Conservation (phyloP, 768 basidiomycete genomes). For the Lactarius akahatsu region DNA sequence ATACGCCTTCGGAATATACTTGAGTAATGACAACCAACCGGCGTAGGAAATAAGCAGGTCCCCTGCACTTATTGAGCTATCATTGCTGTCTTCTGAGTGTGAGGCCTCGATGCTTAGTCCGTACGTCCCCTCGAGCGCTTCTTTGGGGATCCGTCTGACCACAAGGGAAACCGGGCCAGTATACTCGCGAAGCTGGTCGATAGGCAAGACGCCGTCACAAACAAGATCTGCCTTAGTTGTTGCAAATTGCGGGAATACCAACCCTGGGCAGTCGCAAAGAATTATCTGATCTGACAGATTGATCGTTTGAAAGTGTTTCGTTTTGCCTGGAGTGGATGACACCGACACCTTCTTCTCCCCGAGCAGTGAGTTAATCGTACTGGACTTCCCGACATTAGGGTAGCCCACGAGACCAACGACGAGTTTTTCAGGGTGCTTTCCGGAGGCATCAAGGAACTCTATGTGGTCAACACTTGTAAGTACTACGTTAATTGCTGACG, state of each 20-base stretch:
- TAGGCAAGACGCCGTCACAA: conserved; percentile 95
- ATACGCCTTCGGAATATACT: conserved; percentile 7
- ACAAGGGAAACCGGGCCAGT: conserved; percentile 82
- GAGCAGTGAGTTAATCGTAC: conserved; percentile 93
- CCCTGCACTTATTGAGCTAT: conserved; percentile 69
- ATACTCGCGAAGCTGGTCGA: conserved; percentile 95
- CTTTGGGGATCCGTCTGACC: conserved; percentile 72
- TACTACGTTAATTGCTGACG: not conserved
- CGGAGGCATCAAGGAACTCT: conserved; percentile 62
- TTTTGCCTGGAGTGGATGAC: conserved; percentile 96
- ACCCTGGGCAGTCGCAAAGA: conserved; percentile 95
- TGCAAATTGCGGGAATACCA: conserved; percentile 98
- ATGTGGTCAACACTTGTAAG: conserved; percentile 14
- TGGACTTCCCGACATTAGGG: conserved; percentile 98
- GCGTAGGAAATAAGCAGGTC: conserved; percentile 87
- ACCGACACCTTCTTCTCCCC: conserved; percentile 98
- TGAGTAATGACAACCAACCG: conserved; percentile 62
- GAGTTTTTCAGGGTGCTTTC: conserved; percentile 61
- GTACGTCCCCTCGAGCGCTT: conserved; percentile 87
- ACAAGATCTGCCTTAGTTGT: conserved; percentile 95
- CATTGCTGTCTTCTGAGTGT: conserved; percentile 78
- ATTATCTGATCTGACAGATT: conserved; percentile 83
- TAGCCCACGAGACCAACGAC: conserved; percentile 94
- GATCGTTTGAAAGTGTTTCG: conserved; percentile 99
- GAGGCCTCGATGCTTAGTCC: conserved; percentile 72